phyloP scores from a whole-genome alignment of 192 early-diverging fungal genomes.

The Coemansia sp. region DNA sequence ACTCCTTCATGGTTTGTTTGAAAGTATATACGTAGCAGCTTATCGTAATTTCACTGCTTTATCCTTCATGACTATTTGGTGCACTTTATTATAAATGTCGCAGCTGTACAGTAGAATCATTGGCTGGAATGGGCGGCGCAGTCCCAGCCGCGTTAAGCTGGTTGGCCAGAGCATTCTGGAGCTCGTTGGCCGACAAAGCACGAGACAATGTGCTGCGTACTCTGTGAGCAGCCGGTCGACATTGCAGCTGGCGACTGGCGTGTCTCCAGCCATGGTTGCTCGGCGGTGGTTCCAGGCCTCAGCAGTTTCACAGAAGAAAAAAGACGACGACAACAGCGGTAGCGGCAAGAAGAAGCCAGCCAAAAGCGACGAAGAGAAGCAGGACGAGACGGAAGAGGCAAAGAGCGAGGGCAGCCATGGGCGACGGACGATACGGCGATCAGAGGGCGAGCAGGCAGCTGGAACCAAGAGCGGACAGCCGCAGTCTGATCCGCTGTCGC shows the following conservation, averaged over 20 bases:
- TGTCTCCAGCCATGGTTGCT: constrained; percentile 1
- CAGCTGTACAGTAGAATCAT: constrained; percentile 28
- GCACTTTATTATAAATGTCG: constrained; percentile 13
- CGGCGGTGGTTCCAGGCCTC: constrained; percentile 34
- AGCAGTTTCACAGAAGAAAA: constrained; percentile 18
- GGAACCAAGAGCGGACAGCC: neutral
- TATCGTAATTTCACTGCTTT: too few species aligned
- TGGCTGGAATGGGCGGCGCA: constrained; percentile 9
- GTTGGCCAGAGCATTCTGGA: neutral
- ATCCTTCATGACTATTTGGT: constrained; percentile 1
- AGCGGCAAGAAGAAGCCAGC: constrained; percentile 10
- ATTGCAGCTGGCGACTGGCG: neutral
- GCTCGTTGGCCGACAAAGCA: neutral
- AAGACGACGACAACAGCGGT: constrained; percentile 16
- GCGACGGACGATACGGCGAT: neutral
- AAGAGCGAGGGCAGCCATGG: neutral
- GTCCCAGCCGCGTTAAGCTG: neutral
- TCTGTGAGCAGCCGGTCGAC: neutral
- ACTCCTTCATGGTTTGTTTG: too few species aligned
- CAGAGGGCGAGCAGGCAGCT: neutral
- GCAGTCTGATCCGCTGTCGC: constrained; percentile 36
- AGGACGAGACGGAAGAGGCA: neutral
- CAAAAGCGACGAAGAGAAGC: neutral
- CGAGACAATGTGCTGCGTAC: neutral
- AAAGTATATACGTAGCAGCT: too few species aligned